phyloP scores from a whole-genome alignment of 2,329 filamentous ascomycete species.

The Neofusicoccum ribis region DNA sequence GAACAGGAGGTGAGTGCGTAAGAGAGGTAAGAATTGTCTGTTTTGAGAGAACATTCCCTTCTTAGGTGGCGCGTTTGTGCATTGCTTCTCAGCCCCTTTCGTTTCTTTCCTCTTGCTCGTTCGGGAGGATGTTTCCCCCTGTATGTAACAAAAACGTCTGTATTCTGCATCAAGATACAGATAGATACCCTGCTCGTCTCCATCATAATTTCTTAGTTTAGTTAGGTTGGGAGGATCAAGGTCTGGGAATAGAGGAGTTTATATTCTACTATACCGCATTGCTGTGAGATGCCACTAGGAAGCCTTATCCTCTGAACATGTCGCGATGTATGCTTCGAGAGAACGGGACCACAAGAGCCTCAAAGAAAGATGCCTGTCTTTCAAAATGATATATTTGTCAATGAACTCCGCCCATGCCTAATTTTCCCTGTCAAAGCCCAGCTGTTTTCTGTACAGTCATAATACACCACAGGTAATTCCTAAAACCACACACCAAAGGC shows the following conservation, averaged over 20 bases:
- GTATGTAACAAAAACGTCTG: background rate
- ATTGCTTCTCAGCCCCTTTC: background rate
- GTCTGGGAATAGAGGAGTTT: background rate
- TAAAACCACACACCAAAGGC: background rate
- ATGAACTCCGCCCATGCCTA: slow-evolving; percentile 6
- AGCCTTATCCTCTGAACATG: background rate
- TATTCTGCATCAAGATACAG: background rate
- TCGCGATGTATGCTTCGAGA: background rate
- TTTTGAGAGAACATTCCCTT: background rate
- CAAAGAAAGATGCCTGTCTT: background rate
- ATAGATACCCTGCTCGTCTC: slow-evolving; percentile 10
- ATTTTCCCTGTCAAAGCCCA: background rate
- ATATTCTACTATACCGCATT: background rate
- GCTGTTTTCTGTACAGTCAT: slow-evolving; percentile 12
- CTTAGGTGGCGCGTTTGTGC: background rate
- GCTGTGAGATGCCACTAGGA: too few species aligned
- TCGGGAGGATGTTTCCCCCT: too few species aligned
- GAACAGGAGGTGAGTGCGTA: too few species aligned
- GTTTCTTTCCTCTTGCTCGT: background rate
- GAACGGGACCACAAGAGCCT: background rate
- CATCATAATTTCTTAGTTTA: background rate
- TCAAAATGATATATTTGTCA: background rate
- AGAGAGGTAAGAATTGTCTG: background rate
- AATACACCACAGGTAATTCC: background rate
- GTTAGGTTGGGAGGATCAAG: background rate